phyloP scores from a whole-genome alignment of 306 rosid genomes.

The Acacia acuminata region DNA sequence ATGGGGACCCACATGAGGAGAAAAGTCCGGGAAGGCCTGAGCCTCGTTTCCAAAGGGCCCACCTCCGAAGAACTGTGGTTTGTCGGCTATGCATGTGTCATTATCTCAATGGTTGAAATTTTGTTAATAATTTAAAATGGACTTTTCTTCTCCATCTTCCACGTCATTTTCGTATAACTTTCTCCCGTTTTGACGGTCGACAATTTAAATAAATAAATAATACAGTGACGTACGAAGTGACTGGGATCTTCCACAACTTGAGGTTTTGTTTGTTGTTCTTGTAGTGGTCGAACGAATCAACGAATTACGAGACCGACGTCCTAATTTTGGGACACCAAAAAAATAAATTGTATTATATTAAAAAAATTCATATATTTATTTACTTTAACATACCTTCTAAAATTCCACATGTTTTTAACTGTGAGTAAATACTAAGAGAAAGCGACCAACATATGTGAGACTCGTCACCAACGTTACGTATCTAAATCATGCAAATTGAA shows the following conservation, averaged over 20 bases:
- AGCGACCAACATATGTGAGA: background rate
- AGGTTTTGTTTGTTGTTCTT: background rate
- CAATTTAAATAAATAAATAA: background rate
- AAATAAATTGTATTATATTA: no score
- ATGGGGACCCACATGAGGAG: background rate
- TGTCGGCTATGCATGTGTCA: background rate
- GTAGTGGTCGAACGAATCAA: background rate
- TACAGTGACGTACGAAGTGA: background rate
- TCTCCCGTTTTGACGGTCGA: background rate
- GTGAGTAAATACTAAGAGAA: background rate
- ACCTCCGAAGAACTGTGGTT: background rate
- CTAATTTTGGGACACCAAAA: background rate
- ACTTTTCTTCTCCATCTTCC: background rate
- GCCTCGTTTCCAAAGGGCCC: background rate
- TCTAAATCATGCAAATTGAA: background rate
- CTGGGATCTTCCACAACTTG: background rate
- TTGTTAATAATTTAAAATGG: background rate
- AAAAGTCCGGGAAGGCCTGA: background rate
- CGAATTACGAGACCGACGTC: background rate
- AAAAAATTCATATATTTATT: background rate
- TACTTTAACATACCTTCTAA: background rate
- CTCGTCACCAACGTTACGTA: background rate
- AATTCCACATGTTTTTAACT: background rate
- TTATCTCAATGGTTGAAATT: background rate
- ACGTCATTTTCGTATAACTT: background rate